Evolutionary conservation across 345 rosid genomes (phyloP).

Genomic region (Chamaenerion angustifolium): DNA sequence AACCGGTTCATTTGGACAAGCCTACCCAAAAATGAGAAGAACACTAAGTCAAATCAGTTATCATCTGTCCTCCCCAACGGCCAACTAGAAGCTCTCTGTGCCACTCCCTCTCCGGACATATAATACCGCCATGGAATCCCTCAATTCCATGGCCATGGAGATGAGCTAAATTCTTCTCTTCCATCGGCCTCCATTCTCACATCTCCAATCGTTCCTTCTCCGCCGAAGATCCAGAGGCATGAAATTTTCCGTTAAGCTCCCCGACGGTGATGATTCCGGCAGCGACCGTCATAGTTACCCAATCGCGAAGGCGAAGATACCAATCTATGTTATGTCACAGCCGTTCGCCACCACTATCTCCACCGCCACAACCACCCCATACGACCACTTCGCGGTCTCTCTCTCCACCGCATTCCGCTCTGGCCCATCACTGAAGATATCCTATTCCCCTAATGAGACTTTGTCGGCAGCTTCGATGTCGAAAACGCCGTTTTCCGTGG

Average conservation of each 20-base stretch:
- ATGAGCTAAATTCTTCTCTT: too few relatives aligned
- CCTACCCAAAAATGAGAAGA: too few relatives aligned
- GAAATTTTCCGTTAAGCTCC: conserved; percentile 43
- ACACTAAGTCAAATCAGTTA: too few relatives aligned
- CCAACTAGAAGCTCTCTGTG: too few relatives aligned
- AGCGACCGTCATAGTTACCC: conserved; percentile 1
- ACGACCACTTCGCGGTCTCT: conserved; percentile 21
- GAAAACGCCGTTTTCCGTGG: conserved; percentile 24
- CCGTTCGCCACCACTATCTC: conserved; percentile 13
- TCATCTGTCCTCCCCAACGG: too few relatives aligned
- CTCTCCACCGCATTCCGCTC: conserved; percentile 42
- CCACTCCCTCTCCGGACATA: too few relatives aligned
- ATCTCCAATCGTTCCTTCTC: too few relatives aligned
- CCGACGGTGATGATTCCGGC: conserved; percentile 13
- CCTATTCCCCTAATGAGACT: conserved; percentile 23
- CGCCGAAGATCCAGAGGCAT: conserved; percentile 5
- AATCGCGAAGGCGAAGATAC: conserved; percentile 37
- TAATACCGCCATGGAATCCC: too few relatives aligned
- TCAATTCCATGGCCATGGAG: too few relatives aligned
- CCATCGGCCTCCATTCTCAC: too few relatives aligned
- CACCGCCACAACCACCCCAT: conserved; percentile 12
- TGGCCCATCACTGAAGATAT: conserved; percentile 42
- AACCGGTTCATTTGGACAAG: too few relatives aligned
- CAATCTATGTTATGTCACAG: conserved; percentile 24
- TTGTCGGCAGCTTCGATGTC: not conserved